Percentiles rank a stretch among this genome's conserved stretches.
These are phyloP conservation scores for Monilinia fructicola DNA, from an alignment of 2,329 filamentous ascomycete genomes.

Conservation along the genomic window DNA sequence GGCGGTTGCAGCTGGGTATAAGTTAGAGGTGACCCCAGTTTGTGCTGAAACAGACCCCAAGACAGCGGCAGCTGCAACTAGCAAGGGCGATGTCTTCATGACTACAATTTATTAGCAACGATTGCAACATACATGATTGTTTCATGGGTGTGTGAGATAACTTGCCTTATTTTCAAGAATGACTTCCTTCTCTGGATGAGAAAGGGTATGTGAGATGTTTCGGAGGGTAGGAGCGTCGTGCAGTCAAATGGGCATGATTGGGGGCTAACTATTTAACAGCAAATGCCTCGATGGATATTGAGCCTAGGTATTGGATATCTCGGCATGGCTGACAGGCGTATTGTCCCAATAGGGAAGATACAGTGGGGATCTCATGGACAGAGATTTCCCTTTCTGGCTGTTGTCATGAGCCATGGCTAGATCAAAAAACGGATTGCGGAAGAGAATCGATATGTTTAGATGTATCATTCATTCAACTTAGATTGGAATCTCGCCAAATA, in stretches of 20 bases:
- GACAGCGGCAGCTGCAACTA: not conserved
- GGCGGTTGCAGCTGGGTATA: not conserved
- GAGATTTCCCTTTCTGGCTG: not conserved
- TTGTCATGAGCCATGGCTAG: not conserved
- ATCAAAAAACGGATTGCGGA: not conserved
- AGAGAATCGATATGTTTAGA: no score
- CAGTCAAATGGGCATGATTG: not conserved
- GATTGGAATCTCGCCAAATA: not conserved
- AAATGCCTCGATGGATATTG: not conserved
- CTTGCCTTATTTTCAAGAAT: not conserved
- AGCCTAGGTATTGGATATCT: slow-evolving; percentile 1
- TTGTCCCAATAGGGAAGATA: not conserved
- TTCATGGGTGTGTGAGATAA: not conserved
- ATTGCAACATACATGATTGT: not conserved
- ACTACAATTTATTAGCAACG: slow-evolving; percentile 5
- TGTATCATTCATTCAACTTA: not conserved
- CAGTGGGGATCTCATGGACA: not conserved
- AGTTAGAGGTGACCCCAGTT: not conserved
- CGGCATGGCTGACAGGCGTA: not conserved
- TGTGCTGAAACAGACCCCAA: slow-evolving; percentile 8
- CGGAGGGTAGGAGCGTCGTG: slow-evolving; percentile 1
- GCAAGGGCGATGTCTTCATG: not conserved
- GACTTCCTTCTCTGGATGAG: not conserved
- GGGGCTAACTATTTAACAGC: slow-evolving; percentile 1
- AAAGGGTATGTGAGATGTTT: not conserved